Evolutionary conservation across 371 early-diverging fungal genomes (phyloP).

Genomic region (Syncephalastrum monosporum): DNA sequence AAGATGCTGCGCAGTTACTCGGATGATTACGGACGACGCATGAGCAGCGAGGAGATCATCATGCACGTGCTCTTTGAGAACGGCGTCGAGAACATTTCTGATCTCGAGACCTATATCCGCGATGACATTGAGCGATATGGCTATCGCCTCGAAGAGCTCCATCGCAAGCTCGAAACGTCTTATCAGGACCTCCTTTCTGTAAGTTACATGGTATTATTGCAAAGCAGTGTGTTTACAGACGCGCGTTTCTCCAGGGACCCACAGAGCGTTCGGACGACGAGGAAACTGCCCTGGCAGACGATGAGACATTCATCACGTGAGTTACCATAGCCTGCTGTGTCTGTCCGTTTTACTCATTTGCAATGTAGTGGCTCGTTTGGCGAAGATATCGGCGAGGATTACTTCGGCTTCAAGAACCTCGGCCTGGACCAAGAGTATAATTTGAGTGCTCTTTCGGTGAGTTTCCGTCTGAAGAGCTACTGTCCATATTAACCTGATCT

Average conservation of each 20-base stretch:
- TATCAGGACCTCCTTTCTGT: slow-evolving; percentile 57
- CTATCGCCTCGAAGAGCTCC: slow-evolving; percentile 68
- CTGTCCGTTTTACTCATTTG: background rate
- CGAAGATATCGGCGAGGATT: slow-evolving; percentile 84
- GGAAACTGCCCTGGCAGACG: slow-evolving; percentile 52
- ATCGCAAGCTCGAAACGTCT: slow-evolving; percentile 67
- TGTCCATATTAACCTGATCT: slow-evolving; percentile 10
- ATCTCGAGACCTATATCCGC: slow-evolving; percentile 74
- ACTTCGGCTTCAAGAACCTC: slow-evolving; percentile 86
- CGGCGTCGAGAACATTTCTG: slow-evolving; percentile 64
- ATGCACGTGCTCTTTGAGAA: slow-evolving; percentile 80
- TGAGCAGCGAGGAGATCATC: slow-evolving; percentile 86
- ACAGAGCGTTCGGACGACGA: slow-evolving; percentile 41
- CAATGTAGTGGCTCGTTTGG: slow-evolving; percentile 71
- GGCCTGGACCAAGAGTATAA: slow-evolving; percentile 74
- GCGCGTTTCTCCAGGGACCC: slow-evolving; percentile 21
- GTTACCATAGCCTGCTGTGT: slow-evolving; percentile 13
- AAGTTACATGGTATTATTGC: slow-evolving; percentile 13
- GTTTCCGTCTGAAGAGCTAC: slow-evolving; percentile 14
- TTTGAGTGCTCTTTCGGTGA: slow-evolving; percentile 44
- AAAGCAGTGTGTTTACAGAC: background rate
- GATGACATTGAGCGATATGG: slow-evolving; percentile 77
- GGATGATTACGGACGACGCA: slow-evolving; percentile 70
- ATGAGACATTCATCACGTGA: slow-evolving; percentile 56
- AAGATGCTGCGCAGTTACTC: slow-evolving; percentile 76